phyloP scores from a whole-genome alignment of 2,329 filamentous ascomycete species.

The Colletotrichum somersetense region DNA sequence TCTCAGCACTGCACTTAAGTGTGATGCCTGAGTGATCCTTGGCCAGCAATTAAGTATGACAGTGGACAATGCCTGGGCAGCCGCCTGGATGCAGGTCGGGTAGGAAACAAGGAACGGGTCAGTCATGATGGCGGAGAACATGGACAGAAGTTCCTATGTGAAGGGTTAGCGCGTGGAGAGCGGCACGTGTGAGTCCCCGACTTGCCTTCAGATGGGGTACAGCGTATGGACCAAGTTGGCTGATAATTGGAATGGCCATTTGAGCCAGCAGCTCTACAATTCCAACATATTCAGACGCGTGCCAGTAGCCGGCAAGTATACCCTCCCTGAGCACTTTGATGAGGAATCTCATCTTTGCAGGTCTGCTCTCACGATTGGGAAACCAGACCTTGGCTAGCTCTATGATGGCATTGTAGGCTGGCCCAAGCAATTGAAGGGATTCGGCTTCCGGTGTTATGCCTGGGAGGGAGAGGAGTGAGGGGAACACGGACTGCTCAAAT shows the following conservation, averaged over 20 bases:
- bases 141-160: constrained; percentile 72
- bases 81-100: constrained; percentile 65
- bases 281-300: constrained; percentile 69
- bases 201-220: constrained; percentile 76
- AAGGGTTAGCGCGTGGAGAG: constrained; percentile 22
- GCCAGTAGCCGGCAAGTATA: constrained; percentile 66
- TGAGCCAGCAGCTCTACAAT: constrained; percentile 70
- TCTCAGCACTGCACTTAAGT: constrained; percentile 74
- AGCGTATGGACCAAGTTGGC: constrained; percentile 70
- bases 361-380: constrained; percentile 43
- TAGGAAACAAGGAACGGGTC: constrained; percentile 75
- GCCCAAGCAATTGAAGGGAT: constrained; percentile 72
- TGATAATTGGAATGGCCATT: constrained; percentile 63
- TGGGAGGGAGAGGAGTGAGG: constrained; percentile 82
- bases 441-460: constrained; percentile 80
- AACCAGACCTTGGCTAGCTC: constrained; percentile 63
- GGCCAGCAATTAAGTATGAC: constrained; percentile 78
- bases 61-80: constrained; percentile 65
- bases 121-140: constrained; percentile 73
- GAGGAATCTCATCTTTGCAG: constrained; percentile 58
- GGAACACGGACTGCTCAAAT: constrained; percentile 77
- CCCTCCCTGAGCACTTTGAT: constrained; percentile 69
- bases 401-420: constrained; percentile 76
- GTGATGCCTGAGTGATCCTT: constrained; percentile 65
- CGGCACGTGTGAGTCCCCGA: not conserved